Conservation (phyloP, 2,329 filamentous ascomycete genomes). For the Metarhizium sp. region DNA sequence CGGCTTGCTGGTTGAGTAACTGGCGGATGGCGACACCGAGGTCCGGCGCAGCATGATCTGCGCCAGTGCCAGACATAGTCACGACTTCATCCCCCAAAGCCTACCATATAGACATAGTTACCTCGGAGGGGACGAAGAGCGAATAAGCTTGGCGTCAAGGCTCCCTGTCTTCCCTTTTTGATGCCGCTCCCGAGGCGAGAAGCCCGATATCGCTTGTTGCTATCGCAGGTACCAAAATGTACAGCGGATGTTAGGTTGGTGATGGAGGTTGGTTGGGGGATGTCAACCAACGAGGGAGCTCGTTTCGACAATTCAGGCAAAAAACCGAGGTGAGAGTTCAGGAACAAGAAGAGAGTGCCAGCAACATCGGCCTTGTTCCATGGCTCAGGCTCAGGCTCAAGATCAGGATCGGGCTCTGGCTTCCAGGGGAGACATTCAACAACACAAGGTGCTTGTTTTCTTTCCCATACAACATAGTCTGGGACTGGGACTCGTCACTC, state of each 20-base stretch:
- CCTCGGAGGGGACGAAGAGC: neutral
- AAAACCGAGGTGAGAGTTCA: constrained; percentile 1
- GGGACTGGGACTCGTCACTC: constrained; percentile 1
- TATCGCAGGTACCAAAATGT: neutral
- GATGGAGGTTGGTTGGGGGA: neutral
- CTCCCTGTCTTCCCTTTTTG: neutral
- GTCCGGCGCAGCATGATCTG: constrained; percentile 9
- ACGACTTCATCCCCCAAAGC: constrained; percentile 5
- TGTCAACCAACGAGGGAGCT: neutral
- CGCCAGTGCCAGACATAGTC: constrained; percentile 7
- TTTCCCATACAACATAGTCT: constrained; percentile 5
- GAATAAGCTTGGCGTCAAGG: neutral
- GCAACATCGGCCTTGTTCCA: constrained; percentile 5
- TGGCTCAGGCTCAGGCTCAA: constrained; percentile 3
- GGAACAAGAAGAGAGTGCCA: constrained; percentile 1
- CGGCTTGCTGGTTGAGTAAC: constrained; percentile 42
- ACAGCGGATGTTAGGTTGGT: neutral
- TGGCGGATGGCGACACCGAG: constrained; percentile 22
- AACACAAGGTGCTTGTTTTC: constrained; percentile 3
- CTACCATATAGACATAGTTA: constrained; percentile 3
- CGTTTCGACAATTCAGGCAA: neutral
- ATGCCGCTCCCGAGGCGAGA: neutral
- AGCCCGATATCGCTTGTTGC: neutral
- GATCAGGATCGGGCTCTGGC: constrained; percentile 4
- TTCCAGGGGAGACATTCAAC: constrained; percentile 1